These are phyloP conservation scores for Suhomyces terraborum DNA, from an alignment of 1,139 yeast species.

Conservation along the genomic window DNA sequence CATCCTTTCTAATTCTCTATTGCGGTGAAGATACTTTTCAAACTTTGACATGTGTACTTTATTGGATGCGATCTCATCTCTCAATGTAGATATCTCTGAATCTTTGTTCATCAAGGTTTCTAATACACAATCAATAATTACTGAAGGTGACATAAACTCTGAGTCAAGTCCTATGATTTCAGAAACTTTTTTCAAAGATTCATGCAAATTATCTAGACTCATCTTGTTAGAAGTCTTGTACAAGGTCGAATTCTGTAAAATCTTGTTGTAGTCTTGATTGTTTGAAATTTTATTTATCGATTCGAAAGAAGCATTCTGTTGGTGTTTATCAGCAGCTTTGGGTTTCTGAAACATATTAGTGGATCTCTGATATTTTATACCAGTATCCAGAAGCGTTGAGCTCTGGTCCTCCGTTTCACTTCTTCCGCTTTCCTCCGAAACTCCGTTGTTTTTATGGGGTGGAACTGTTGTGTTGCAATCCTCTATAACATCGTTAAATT, in stretches of 20 bases:
- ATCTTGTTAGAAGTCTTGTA: background rate
- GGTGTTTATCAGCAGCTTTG: background rate
- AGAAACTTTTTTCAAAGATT: background rate
- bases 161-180: background rate
- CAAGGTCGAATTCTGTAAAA: background rate
- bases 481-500: slow-evolving; percentile 6
- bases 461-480: background rate
- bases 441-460: too few species aligned
- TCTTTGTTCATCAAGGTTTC: background rate
- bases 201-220: background rate
- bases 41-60: background rate
- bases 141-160: background rate
- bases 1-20: background rate
- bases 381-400: too few species aligned
- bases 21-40: background rate
- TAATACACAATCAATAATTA: background rate
- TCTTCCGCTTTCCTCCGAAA: too few species aligned
- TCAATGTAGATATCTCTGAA: background rate
- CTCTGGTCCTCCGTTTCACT: background rate
- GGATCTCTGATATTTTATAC: too few species aligned
- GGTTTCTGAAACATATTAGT: too few species aligned
- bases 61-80: background rate
- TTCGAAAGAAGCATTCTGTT: background rate
- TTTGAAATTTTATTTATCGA: background rate
- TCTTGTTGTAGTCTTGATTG: background rate